Conservation (phyloP, 73 alveolate species). For the Effrenium voratum region DNA sequence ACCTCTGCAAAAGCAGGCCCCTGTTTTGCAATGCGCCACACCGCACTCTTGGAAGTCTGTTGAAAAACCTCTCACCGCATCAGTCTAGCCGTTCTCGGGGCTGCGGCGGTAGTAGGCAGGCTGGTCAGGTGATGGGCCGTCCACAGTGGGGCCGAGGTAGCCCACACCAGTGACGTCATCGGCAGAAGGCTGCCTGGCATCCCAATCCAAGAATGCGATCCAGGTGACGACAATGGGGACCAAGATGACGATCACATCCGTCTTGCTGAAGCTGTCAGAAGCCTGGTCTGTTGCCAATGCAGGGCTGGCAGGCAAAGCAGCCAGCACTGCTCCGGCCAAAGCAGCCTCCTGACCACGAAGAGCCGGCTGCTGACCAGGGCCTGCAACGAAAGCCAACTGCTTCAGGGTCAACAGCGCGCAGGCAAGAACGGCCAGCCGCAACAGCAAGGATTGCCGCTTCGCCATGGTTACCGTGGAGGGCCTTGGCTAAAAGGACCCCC, state of each 20-base stretch:
- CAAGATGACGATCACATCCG: constrained; percentile 13
- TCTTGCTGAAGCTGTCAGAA: constrained; percentile 38
- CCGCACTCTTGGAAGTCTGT: not conserved
- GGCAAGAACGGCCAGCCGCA: constrained; percentile 24
- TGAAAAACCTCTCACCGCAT: not conserved
- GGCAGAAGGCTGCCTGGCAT: constrained; percentile 31
- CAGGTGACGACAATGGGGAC: not conserved
- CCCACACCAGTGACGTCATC: constrained; percentile 20
- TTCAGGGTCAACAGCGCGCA: constrained; percentile 34
- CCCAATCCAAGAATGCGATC: constrained; percentile 33
- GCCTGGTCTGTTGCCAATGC: constrained; percentile 39
- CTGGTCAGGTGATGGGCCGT: not conserved
- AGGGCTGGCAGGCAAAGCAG: constrained; percentile 35
- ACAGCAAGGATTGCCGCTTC: constrained; percentile 5
- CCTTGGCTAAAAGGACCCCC: not conserved
- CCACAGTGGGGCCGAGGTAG: constrained; percentile 6
- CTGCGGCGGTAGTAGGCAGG: constrained; percentile 51
- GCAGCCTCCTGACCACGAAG: constrained; percentile 66
- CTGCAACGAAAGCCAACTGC: constrained; percentile 34
- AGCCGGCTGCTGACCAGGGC: not conserved
- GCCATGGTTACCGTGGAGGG: constrained; percentile 38
- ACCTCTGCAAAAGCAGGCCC: not conserved
- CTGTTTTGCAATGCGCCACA: not conserved
- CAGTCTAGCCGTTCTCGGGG: constrained; percentile 28
- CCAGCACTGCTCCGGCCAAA: constrained; percentile 48